A percentile compares a stretch with the other conserved stretches of the same genome.
Evolutionary conservation across 1,284 basidiomycete genomes (phyloP).

Genomic region (Clitocybe nebularis): DNA sequence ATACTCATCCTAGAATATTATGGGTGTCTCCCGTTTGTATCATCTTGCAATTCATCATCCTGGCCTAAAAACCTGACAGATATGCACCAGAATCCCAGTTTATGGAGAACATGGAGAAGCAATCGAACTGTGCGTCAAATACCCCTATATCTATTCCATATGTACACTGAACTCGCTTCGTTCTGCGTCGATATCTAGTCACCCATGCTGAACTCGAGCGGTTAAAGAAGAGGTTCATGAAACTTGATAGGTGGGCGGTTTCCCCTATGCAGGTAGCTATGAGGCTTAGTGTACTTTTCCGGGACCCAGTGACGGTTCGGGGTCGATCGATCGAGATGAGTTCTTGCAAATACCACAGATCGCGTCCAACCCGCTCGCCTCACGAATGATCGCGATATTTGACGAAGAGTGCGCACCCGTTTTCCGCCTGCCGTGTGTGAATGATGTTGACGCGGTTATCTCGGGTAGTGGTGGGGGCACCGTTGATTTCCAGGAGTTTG

Average conservation of each 20-base stretch:
- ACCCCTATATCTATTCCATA: no score
- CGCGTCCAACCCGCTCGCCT: slow-evolving; percentile 95
- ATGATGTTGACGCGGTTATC: slow-evolving; percentile 3
- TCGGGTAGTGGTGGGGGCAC: slow-evolving; percentile 87
- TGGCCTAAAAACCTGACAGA: slow-evolving; percentile 4
- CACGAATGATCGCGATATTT: slow-evolving; percentile 98
- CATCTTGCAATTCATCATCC: slow-evolving; percentile 6
- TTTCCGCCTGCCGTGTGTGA: not conserved
- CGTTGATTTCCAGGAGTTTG: slow-evolving; percentile 99
- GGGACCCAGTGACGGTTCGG: slow-evolving; percentile 90
- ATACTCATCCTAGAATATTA: slow-evolving; percentile 12
- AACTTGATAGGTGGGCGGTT: slow-evolving; percentile 96
- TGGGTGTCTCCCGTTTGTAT: slow-evolving; percentile 77
- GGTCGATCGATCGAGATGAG: slow-evolving; percentile 97
- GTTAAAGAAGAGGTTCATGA: slow-evolving; percentile 99
- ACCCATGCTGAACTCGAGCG: slow-evolving; percentile 89
- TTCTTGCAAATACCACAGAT: slow-evolving; percentile 99
- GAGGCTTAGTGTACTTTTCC: no score
- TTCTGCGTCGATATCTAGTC: slow-evolving; percentile 61
- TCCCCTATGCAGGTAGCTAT: not conserved
- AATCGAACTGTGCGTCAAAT: slow-evolving; percentile 78
- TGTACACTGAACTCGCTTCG: no score
- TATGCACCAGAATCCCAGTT: slow-evolving; percentile 70
- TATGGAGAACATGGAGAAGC: slow-evolving; percentile 91
- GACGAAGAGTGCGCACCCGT: slow-evolving; percentile 91